Conservation (phyloP, 1,139 yeast species). For the Candida tropicalis region DNA sequence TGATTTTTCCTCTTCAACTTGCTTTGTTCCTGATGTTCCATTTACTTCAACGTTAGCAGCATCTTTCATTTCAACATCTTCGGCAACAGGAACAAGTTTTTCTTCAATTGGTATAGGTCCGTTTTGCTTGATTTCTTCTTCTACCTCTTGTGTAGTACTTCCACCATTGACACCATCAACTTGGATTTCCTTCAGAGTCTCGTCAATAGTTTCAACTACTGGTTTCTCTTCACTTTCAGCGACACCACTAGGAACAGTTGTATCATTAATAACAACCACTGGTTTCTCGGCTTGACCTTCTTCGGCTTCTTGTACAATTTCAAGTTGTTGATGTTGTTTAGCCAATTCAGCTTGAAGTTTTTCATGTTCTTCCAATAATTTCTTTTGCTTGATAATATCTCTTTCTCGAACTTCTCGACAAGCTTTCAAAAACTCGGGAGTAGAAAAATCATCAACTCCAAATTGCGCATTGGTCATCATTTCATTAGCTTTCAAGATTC, state of each 20-base stretch:
- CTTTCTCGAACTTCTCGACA: slow-evolving; percentile 76
- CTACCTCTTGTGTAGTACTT: background rate
- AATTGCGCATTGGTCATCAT: slow-evolving; percentile 97
- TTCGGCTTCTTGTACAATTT: background rate
- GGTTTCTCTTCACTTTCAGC: background rate
- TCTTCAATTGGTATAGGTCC: slow-evolving; percentile 4
- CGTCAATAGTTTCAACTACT: background rate
- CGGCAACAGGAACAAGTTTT: background rate
- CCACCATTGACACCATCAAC: background rate
- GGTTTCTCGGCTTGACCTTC: background rate
- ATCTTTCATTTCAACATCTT: slow-evolving; percentile 2
- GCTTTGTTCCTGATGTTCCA: slow-evolving; percentile 3
- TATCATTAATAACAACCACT: background rate
- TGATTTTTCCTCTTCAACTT: background rate
- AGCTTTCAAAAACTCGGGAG: slow-evolving; percentile 70
- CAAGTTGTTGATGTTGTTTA: slow-evolving; percentile 21
- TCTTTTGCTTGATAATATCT: slow-evolving; percentile 58
- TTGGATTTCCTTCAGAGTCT: background rate
- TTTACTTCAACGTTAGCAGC: background rate
- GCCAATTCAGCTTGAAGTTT: slow-evolving; percentile 29
- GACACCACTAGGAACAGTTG: background rate
- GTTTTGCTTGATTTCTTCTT: background rate
- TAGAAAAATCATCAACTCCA: slow-evolving; percentile 86
- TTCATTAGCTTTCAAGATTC: slow-evolving; percentile 87
- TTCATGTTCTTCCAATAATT: slow-evolving; percentile 44